Evolutionary conservation across 2,329 filamentous ascomycete species (phyloP).

Genomic region (Claviceps spartinae): DNA sequence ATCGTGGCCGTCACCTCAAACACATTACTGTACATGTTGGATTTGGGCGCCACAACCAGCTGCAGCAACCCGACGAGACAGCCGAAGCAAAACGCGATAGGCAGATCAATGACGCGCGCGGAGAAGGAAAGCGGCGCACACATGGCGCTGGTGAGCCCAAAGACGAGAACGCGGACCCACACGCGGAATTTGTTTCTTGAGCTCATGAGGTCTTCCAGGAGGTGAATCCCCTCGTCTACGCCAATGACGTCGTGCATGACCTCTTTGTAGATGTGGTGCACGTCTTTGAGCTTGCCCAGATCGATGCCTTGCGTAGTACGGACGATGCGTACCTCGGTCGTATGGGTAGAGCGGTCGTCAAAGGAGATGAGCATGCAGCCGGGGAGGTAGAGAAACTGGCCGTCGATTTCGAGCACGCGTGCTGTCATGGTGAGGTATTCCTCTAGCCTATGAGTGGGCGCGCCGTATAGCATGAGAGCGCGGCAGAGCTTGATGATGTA

Average conservation of each 20-base stretch:
- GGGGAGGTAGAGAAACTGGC: constrained; percentile 78
- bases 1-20: constrained; percentile 51
- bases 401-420: constrained; percentile 70
- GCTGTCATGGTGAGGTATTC: constrained; percentile 82
- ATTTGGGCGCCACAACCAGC: constrained; percentile 53
- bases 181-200: constrained; percentile 39
- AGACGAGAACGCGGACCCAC: constrained; percentile 45
- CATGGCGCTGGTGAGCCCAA: constrained; percentile 57
- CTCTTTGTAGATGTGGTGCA: constrained; percentile 50
- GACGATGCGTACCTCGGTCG: constrained; percentile 53
- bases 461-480: constrained; percentile 76
- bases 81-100: constrained; percentile 57
- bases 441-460: constrained; percentile 79
- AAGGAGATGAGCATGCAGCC: constrained; percentile 91
- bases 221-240: constrained; percentile 41
- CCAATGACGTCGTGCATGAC: constrained; percentile 47
- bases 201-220: constrained; percentile 40
- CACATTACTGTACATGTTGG: constrained; percentile 53
- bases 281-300: constrained; percentile 46
- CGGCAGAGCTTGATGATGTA: constrained; percentile 76
- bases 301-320: constrained; percentile 44
- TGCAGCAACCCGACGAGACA: constrained; percentile 57
- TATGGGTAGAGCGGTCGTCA: constrained; percentile 53
- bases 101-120: constrained; percentile 58
- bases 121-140: constrained; percentile 66